Evolutionary conservation across 208 protist species (phyloP).

Genomic region (Wallacemonas sp.): DNA sequence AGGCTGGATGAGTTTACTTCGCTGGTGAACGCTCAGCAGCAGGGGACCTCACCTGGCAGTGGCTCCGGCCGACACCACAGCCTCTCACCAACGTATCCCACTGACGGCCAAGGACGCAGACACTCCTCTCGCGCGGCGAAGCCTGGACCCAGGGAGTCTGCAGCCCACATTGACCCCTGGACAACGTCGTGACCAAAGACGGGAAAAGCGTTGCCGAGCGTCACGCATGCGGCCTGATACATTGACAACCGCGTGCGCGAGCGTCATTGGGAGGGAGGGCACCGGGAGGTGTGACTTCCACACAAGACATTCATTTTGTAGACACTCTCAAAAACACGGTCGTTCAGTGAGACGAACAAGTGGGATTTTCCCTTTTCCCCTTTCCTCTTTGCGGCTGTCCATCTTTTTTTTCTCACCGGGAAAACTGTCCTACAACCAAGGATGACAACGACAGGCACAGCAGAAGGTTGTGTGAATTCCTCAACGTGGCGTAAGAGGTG

Average conservation of each 20-base stretch:
- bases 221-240: too few species aligned
- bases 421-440: too few species aligned
- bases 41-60: not conserved
- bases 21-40: constrained; percentile 43
- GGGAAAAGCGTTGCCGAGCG: too few species aligned
- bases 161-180: constrained; percentile 2
- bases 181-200: not conserved
- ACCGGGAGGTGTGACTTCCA: too few species aligned
- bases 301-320: too few species aligned
- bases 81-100: not conserved
- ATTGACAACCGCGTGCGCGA: too few species aligned
- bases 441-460: too few species aligned
- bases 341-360: too few species aligned
- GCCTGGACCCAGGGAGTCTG: constrained; percentile 1
- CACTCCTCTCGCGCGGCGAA: not conserved
- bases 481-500: not conserved
- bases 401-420: constrained; percentile 9
- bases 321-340: too few species aligned
- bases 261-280: too few species aligned
- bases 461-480: not conserved
- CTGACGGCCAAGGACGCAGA: not conserved
- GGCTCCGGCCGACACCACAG: not conserved
- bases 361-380: not conserved
- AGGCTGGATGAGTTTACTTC: constrained; percentile 69
- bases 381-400: not conserved